Evolutionary conservation across 352 stramenopile genomes (phyloP).

Genomic region (Globisporangium iwayamae): DNA sequence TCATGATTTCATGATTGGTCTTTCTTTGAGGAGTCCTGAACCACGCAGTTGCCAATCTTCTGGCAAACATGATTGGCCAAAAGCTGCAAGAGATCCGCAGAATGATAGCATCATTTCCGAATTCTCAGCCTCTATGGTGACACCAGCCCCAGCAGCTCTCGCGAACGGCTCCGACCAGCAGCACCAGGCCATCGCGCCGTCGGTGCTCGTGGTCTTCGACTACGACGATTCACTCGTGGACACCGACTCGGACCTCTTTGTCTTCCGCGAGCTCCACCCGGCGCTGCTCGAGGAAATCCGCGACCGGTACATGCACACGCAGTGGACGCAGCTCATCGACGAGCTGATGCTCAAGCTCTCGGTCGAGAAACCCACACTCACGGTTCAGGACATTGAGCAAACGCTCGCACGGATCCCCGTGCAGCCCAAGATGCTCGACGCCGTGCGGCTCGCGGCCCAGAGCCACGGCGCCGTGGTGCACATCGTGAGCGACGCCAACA

Average conservation of each 20-base stretch:
- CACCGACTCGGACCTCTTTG: constrained; percentile 38
- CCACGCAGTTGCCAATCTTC: background rate
- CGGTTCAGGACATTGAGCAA: constrained; percentile 21
- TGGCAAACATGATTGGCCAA: background rate
- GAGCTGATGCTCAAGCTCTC: constrained; percentile 28
- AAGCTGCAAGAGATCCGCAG: background rate
- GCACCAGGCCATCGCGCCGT: background rate
- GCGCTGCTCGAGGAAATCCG: constrained; percentile 22
- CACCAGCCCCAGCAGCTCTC: background rate
- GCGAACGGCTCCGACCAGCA: background rate
- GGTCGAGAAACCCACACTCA: constrained; percentile 20
- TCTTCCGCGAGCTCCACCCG: constrained; percentile 29
- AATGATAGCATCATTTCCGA: background rate
- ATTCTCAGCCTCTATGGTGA: background rate
- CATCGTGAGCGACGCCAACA: constrained; percentile 52
- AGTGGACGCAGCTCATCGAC: constrained; percentile 29
- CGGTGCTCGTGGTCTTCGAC: constrained; percentile 46
- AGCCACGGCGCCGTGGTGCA: constrained; percentile 27
- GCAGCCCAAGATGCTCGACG: constrained; percentile 38
- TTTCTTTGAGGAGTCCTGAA: background rate
- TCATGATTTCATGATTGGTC: background rate
- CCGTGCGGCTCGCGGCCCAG: constrained; percentile 35
- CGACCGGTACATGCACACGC: constrained; percentile 13
- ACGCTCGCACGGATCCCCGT: constrained; percentile 29
- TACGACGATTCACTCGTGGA: constrained; percentile 49